These are phyloP conservation scores for Ambrosia hybrid DNA, from an alignment of 140 eudicot species.

Conservation along the genomic window DNA sequence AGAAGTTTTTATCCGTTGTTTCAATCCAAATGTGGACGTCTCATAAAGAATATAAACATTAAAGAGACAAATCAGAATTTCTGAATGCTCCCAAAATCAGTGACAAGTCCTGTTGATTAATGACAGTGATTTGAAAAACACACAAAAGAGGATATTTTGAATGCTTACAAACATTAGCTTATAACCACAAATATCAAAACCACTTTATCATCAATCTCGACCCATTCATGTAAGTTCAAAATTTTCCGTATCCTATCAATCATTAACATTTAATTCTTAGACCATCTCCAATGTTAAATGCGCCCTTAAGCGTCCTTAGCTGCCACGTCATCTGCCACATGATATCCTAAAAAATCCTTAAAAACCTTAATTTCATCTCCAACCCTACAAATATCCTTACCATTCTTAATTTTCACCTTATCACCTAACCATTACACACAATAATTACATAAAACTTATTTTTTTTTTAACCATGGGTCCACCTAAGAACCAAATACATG, in stretches of 20 bases:
- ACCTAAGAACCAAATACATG: too few species aligned
- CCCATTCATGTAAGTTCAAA: conserved; percentile 1
- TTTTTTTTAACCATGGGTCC: too few species aligned
- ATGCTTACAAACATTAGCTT: conserved; percentile 12
- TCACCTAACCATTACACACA: too few species aligned
- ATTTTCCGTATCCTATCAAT: conserved; percentile 24
- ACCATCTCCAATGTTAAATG: not conserved
- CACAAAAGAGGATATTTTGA: not conserved
- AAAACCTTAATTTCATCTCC: too few species aligned
- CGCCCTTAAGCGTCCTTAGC: too few species aligned
- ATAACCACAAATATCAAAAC: conserved; percentile 27
- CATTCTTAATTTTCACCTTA: too few species aligned
- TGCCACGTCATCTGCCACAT: too few species aligned
- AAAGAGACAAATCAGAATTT: conserved; percentile 25
- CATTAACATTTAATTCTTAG: conserved; percentile 9
- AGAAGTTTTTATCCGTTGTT: not conserved
- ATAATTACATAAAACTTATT: too few species aligned
- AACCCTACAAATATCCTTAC: too few species aligned
- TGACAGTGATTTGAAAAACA: conserved; percentile 8
- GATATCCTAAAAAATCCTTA: too few species aligned
- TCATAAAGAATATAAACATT: not conserved
- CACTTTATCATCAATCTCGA: conserved; percentile 20
- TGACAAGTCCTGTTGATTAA: conserved; percentile 3
- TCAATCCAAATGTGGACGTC: not conserved
- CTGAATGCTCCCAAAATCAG: conserved; percentile 14